Evolutionary conservation across 1,139 yeast species (phyloP), one percentile per base, ranked within the genome.

Genomic region (Debaryomyces robertsiae): DNA sequence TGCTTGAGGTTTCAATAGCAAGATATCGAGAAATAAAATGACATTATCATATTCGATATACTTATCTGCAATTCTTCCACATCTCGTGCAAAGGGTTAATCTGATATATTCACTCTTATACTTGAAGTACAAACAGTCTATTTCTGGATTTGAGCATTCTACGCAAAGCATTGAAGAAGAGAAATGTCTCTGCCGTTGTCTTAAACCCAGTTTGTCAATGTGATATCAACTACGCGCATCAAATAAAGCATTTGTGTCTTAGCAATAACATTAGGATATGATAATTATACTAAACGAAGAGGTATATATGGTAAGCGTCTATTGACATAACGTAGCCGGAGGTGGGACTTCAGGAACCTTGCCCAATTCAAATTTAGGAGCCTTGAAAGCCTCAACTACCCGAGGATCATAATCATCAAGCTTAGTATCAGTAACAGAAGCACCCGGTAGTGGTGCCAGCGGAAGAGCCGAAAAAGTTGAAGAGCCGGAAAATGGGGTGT

Each of bases 21-120:
- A 65, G 32, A 91, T 72, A 55, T 94, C 98, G 27, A 94, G 82
- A 55, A 89, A 86, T 22, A 93, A 67, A 1, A 93, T 68, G 15
- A 91, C 95, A 40, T 81, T 78, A 60, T 93, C 99, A 50, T 82
- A 85, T 58, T 93, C 99, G 30, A 93, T 84, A 63, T 94, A 93
- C 58, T 86, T 85, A 63, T 93, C 99, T 1, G 93, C 95, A 13
- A 87, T 81, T 41, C 74, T 69, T 32, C 78, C 75, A 59, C 99
- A 93, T 19, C 66, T 60, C 1, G 80, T 70, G 54, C 99, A 93
- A 32, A 84, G 82, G 0, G 96, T 84, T 37, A 90, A 74, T 48
- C 86, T 81, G 38, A 91, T 87, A 53, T 90, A 91, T 36, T 84
- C 82, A 42, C 84, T 83, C 32, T 93, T 79, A 62, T 87, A 90